phyloP scores from a whole-genome alignment of 2,329 filamentous ascomycete genomes.

The Ceratocystis colombiana region DNA sequence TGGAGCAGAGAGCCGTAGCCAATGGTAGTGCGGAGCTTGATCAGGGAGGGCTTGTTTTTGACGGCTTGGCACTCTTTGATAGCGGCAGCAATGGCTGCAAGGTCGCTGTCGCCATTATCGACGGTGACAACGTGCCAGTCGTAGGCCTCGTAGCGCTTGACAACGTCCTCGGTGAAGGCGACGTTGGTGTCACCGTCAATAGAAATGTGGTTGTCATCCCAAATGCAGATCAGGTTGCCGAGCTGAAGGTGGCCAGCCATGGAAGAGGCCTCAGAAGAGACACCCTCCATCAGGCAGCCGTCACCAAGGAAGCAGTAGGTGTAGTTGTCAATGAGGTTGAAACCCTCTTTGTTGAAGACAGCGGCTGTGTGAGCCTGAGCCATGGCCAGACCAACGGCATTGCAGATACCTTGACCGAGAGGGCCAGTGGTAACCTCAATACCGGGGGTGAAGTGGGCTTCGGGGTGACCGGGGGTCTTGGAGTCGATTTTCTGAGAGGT shows the following conservation, averaged over 20 bases:
- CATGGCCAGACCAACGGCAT: slow-evolving; percentile 95
- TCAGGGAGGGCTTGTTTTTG: slow-evolving; percentile 92
- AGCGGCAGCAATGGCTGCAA: slow-evolving; percentile 77
- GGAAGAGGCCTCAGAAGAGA: slow-evolving; percentile 85
- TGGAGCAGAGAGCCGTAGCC: slow-evolving; percentile 88
- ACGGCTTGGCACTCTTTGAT: slow-evolving; percentile 75
- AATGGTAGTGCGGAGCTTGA: slow-evolving; percentile 95
- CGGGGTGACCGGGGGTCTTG: slow-evolving; percentile 92
- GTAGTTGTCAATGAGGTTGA: slow-evolving; percentile 87
- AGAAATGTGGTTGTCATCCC: slow-evolving; percentile 97
- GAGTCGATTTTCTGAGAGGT: slow-evolving; percentile 42
- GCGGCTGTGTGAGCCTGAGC: slow-evolving; percentile 86
- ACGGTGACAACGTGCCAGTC: slow-evolving; percentile 89
- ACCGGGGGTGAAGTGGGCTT: slow-evolving; percentile 91
- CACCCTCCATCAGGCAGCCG: slow-evolving; percentile 97
- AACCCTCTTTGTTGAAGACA: slow-evolving; percentile 93
- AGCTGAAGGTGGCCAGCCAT: slow-evolving; percentile 93
- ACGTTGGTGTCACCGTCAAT: slow-evolving; percentile 91
- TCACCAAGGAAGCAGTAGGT: slow-evolving; percentile 96
- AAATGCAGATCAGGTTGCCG: slow-evolving; percentile 92
- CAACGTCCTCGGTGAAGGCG: slow-evolving; percentile 93
- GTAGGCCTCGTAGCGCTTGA: slow-evolving; percentile 90
- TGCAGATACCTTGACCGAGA: slow-evolving; percentile 92
- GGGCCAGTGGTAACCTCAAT: slow-evolving; percentile 97
- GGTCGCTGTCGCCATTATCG: slow-evolving; percentile 77